Conservation (phyloP, 2,329 filamentous ascomycete genomes). For the Diaporthe caulivora region DNA sequence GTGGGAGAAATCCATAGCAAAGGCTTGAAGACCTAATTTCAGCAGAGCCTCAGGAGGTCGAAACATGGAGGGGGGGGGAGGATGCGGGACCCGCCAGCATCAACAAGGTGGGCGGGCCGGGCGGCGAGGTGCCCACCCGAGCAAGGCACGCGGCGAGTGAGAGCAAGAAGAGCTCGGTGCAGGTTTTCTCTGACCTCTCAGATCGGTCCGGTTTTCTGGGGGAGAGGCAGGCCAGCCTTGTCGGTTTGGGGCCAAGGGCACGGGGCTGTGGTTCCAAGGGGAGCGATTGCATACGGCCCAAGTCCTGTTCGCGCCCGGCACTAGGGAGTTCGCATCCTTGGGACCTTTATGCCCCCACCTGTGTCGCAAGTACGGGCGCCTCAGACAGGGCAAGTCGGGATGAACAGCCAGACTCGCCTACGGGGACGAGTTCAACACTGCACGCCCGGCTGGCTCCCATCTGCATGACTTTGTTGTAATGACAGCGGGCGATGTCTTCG, state of each 20-base stretch:
- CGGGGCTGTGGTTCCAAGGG: slow-evolving; percentile 25
- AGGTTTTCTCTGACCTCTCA: neutral
- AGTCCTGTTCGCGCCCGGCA: slow-evolving; percentile 16
- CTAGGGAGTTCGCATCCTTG: slow-evolving; percentile 27
- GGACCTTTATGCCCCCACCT: slow-evolving; percentile 28
- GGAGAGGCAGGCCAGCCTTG: slow-evolving; percentile 15
- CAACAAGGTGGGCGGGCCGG: slow-evolving; percentile 31
- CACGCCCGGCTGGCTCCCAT: neutral
- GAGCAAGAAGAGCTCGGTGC: neutral
- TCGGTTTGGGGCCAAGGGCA: neutral
- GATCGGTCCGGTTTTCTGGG: slow-evolving; percentile 12
- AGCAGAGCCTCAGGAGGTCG: slow-evolving; percentile 34
- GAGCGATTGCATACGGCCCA: slow-evolving; percentile 17
- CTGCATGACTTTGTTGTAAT: slow-evolving; percentile 15
- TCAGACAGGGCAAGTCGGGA: slow-evolving; percentile 28
- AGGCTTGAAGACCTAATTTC: slow-evolving; percentile 36
- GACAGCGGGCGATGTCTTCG: slow-evolving; percentile 8
- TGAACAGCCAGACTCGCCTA: slow-evolving; percentile 14
- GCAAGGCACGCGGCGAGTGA: slow-evolving; percentile 1
- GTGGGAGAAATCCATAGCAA: slow-evolving; percentile 12
- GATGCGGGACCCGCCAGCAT: slow-evolving; percentile 35
- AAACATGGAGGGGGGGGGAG: slow-evolving; percentile 3
- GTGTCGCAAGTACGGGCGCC: slow-evolving; percentile 27
- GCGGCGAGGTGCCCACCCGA: slow-evolving; percentile 20
- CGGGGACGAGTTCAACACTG: neutral